Evolutionary conservation across 768 basidiomycete species (phyloP).

Genomic region (Boletus subcaerulescens): DNA sequence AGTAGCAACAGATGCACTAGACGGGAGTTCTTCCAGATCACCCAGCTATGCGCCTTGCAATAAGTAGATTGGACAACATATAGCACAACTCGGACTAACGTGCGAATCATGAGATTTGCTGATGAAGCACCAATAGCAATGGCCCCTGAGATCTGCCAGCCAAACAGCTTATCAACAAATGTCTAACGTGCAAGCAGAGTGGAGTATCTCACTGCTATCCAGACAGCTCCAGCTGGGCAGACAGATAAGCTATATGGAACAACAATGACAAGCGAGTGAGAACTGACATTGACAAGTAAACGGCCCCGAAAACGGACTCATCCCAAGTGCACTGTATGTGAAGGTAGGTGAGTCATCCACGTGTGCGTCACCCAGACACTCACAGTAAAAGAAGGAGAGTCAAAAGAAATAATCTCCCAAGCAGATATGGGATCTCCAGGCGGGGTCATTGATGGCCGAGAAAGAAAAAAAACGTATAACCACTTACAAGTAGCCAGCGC

Average conservation of each 20-base stretch:
- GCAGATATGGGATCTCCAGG: constrained; percentile 23
- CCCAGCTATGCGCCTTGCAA: constrained; percentile 16
- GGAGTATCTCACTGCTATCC: constrained; percentile 2
- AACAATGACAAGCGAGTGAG: background rate
- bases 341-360: background rate
- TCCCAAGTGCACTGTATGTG: constrained; percentile 2
- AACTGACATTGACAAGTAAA: constrained; percentile 21
- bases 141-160: constrained; percentile 1
- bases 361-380: background rate
- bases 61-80: background rate
- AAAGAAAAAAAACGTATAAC: background rate
- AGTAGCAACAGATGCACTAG: constrained; percentile 12
- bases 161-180: background rate
- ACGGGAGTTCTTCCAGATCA: constrained; percentile 22
- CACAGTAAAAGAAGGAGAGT: constrained; percentile 16
- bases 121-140: constrained; percentile 17
- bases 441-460: background rate
- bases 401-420: constrained; percentile 19
- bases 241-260: background rate
- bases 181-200: background rate
- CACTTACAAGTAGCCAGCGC: constrained; percentile 25
- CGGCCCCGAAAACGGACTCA: background rate
- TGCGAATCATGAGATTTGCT: constrained; percentile 25
- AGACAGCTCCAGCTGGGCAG: background rate
- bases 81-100: constrained; percentile 11